Percentiles rank a stretch among this genome's conserved stretches.
Conservation (phyloP, 352 stramenopile species). For the Globisporangium perplexum region DNA sequence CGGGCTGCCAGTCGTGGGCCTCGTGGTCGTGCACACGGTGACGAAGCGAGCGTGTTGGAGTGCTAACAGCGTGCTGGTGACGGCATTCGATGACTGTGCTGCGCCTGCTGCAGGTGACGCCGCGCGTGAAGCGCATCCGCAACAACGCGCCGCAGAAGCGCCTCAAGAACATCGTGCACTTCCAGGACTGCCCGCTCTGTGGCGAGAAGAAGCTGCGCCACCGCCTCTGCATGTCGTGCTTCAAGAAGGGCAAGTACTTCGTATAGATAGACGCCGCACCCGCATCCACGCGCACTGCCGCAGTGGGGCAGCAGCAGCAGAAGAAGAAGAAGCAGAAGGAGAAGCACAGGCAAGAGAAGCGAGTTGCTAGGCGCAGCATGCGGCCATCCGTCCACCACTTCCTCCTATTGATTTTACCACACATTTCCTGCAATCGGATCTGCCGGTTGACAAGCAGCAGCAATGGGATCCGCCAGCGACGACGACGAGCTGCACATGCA, state of each 20-base stretch:
- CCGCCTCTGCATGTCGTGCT: constrained; percentile 88
- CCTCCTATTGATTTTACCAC: neutral
- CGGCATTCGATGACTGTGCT: neutral
- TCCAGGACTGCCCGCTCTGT: constrained; percentile 79
- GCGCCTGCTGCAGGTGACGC: constrained; percentile 54
- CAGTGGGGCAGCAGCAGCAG: neutral
- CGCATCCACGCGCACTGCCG: no score
- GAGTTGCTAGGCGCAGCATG: neutral
- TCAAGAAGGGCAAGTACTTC: constrained; percentile 91
- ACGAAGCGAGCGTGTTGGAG: neutral
- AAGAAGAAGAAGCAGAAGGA: neutral
- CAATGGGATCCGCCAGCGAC: constrained; percentile 2
- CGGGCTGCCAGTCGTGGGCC: neutral
- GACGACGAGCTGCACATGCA: constrained; percentile 16
- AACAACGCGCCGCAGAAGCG: constrained; percentile 87
- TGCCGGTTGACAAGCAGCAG: neutral
- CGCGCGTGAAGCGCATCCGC: constrained; percentile 80
- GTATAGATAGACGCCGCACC: constrained; percentile 34
- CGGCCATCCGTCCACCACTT: neutral
- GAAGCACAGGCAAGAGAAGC: neutral
- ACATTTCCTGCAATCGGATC: no score
- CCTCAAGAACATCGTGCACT: constrained; percentile 89
- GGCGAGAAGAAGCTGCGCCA: constrained; percentile 87
- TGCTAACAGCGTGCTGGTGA: neutral
- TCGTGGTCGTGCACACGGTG: neutral